Conservation (phyloP, 305 asterid species). For the Plantago rigida region DNA sequence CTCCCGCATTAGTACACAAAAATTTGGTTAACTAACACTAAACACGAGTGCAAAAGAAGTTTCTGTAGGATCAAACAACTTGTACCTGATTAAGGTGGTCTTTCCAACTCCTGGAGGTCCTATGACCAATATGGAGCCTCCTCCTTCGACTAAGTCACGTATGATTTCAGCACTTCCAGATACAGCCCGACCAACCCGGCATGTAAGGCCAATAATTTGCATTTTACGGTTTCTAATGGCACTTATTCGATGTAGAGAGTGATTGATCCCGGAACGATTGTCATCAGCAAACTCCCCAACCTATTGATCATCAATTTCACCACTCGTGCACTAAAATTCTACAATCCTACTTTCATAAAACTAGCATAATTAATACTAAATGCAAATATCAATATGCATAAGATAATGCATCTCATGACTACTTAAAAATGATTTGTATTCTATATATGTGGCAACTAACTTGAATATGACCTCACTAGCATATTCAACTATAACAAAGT, state of each 20-base stretch:
- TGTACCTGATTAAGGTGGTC: conserved; percentile 88
- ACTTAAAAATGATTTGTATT: not conserved
- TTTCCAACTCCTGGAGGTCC: conserved; percentile 99
- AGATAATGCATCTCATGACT: not conserved
- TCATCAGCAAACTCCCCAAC: conserved; percentile 96
- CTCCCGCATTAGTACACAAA: not conserved
- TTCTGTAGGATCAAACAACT: conserved; percentile 3
- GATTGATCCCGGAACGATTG: conserved; percentile 86
- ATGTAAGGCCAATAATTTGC: conserved; percentile 95
- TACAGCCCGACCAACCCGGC: conserved; percentile 95
- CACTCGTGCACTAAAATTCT: conserved; percentile 15
- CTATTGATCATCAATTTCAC: conserved; percentile 35
- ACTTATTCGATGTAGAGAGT: conserved; percentile 89
- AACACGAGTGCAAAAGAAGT: not conserved
- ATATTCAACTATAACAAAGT: too few relatives aligned
- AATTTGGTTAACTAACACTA: not conserved
- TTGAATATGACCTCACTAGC: too few relatives aligned
- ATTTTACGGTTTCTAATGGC: conserved; percentile 87
- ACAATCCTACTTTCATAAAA: conserved; percentile 16
- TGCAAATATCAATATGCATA: not conserved
- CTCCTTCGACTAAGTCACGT: conserved; percentile 74
- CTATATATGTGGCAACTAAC: too few relatives aligned
- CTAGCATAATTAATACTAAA: not conserved
- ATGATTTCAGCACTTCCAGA: conserved; percentile 97
- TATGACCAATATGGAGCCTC: conserved; percentile 87